phyloP scores from a whole-genome alignment of 345 rosid genomes.

The Clarkia xantiana region DNA sequence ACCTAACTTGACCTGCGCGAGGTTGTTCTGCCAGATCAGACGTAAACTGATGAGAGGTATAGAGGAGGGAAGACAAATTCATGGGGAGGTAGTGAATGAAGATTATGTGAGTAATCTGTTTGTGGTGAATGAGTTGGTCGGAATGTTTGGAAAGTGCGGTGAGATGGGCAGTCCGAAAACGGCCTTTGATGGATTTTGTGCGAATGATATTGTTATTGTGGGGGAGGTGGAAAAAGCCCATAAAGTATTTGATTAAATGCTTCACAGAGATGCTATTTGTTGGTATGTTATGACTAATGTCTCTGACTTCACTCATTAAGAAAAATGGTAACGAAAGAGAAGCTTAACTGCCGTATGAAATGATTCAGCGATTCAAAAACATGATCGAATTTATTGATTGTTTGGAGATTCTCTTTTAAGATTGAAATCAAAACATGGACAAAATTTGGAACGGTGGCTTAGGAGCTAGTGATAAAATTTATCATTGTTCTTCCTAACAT shows the following conservation, averaged over 20 bases:
- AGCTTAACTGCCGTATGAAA: too few relatives aligned
- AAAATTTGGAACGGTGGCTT: too few relatives aligned
- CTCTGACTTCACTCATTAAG: too few relatives aligned
- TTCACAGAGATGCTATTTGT: constrained; percentile 22
- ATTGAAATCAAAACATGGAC: too few relatives aligned
- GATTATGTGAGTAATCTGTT: constrained; percentile 19
- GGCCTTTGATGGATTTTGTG: constrained; percentile 22
- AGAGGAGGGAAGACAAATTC: constrained; percentile 17
- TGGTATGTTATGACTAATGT: constrained; percentile 34
- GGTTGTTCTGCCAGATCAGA: constrained; percentile 15
- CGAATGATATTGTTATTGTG: constrained; percentile 17
- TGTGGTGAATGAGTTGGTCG: constrained; percentile 23
- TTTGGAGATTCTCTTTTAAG: too few relatives aligned
- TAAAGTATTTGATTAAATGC: constrained; percentile 31
- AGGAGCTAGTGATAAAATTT: neutral
- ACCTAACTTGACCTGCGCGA: constrained; percentile 11
- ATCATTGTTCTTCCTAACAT: neutral
- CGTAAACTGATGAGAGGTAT: constrained; percentile 11
- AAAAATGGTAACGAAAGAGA: too few relatives aligned
- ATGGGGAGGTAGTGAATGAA: constrained; percentile 25
- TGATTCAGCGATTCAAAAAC: too few relatives aligned
- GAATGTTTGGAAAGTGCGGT: constrained; percentile 26
- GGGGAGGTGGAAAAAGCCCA: constrained; percentile 19
- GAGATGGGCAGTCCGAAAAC: constrained; percentile 14
- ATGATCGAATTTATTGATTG: too few relatives aligned